A percentile compares a stretch with the other conserved stretches of the same genome.
phyloP scores from a whole-genome alignment of 371 early-diverging fungal genomes.

The Mortierella sp. region DNA sequence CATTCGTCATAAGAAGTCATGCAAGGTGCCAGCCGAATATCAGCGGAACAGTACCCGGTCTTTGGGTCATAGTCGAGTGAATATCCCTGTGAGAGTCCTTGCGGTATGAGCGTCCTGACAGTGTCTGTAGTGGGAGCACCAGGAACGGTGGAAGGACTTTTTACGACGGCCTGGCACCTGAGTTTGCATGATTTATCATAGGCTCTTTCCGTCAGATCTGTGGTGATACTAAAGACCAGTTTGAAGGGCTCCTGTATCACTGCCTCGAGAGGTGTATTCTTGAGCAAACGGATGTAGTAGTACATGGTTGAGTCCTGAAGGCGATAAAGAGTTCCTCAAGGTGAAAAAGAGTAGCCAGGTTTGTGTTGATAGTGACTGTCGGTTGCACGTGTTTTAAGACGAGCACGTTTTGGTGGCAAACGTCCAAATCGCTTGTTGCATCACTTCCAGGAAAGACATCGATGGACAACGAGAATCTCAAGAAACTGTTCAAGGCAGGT shows the following conservation, averaged over 20 bases:
- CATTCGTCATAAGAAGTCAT: conserved; percentile 50
- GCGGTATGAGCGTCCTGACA: conserved; percentile 51
- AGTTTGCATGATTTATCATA: conserved; percentile 51
- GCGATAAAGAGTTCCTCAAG: not conserved
- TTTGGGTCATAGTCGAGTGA: conserved; percentile 49
- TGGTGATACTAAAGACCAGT: conserved; percentile 53
- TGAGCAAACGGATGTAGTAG: conserved; percentile 51
- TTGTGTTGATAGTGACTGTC: not conserved
- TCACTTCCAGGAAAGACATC: too few species aligned
- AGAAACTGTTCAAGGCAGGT: conserved; percentile 77
- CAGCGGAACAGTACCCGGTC: conserved; percentile 48
- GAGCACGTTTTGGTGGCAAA: conserved; percentile 3
- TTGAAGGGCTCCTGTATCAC: conserved; percentile 56
- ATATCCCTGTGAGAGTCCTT: conserved; percentile 47
- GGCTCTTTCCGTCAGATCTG: conserved; percentile 51
- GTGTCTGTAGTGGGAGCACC: conserved; percentile 35
- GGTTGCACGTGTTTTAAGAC: not conserved
- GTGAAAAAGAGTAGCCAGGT: not conserved
- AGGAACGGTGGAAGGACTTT: conserved; percentile 28
- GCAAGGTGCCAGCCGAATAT: conserved; percentile 52
- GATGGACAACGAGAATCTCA: conserved; percentile 85
- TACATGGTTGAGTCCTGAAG: conserved; percentile 25
- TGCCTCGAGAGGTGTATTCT: conserved; percentile 54
- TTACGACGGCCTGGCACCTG: conserved; percentile 46
- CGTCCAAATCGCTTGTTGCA: conserved; percentile 2